Percentiles rank a stretch among this genome's conserved stretches.
Evolutionary conservation across 495 filamentous ascomycete genomes (phyloP).

Genomic region (Trichocladium antarcticum): DNA sequence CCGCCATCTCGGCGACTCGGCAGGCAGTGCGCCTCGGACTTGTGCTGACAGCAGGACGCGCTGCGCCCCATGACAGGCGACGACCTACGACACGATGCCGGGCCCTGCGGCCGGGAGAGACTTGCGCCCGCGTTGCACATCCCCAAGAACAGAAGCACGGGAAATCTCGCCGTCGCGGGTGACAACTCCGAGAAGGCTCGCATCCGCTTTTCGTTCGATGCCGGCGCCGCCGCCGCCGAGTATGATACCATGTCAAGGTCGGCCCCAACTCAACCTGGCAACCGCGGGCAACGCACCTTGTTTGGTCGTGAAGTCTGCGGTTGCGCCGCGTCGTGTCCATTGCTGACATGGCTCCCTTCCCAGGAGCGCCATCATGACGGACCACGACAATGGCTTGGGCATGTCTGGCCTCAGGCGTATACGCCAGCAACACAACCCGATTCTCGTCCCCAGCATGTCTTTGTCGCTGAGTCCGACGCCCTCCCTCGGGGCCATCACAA

Average conservation of each 20-base stretch:
- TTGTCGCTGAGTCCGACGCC: conserved; percentile 48
- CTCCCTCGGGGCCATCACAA: conserved; percentile 46
- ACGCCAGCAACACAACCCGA: conserved; percentile 62
- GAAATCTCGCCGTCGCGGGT: conserved; percentile 44
- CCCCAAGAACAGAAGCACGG: conserved; percentile 53
- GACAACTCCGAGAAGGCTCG: conserved; percentile 34
- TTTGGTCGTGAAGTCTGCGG: not conserved
- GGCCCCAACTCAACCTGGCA: too few relatives aligned
- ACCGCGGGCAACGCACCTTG: not conserved
- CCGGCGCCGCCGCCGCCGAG: conserved; percentile 36
- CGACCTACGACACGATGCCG: conserved; percentile 31
- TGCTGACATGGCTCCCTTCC: conserved; percentile 22
- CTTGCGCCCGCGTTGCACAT: conserved; percentile 37
- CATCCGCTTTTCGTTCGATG: conserved; percentile 47
- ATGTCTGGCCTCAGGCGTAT: conserved; percentile 82
- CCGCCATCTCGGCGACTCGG: conserved; percentile 2
- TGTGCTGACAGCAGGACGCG: conserved; percentile 19
- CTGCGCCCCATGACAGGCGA: conserved; percentile 26
- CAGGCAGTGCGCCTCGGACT: not conserved
- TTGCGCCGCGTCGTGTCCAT: not conserved
- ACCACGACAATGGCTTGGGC: conserved; percentile 48
- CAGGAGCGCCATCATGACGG: conserved; percentile 44
- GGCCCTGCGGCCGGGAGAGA: conserved; percentile 24
- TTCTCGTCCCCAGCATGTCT: conserved; percentile 54
- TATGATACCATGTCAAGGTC: conserved; percentile 45